Base-by-base conservation (phyloP, 495 filamentous ascomycete species). In the Aspergillus sclerotioniger region DNA sequence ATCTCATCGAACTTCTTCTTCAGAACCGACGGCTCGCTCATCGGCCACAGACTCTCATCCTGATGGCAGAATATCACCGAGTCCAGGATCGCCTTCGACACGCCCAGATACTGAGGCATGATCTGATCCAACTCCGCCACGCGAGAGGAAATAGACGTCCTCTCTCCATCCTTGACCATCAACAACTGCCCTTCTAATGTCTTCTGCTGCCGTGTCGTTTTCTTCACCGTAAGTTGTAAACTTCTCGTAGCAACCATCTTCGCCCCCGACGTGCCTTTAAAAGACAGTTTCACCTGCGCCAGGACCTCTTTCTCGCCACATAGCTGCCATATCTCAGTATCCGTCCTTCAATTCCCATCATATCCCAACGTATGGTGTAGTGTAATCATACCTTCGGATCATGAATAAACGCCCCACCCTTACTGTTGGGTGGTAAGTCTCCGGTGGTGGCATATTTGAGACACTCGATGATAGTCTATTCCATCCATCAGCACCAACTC, bases 1-100 rank as follows among this genome's bases (percentile, higher is more conserved):
- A 98, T 98, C 64, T 96, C 92, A 66, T 98, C 94, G 54, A 98
- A 98, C 37, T 83, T 85, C 74, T 94, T 93, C 73, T 98, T 98
- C 21, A 98, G 76, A 4, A 82, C 82, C 0, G 77, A 70, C 0
- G 93, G 91, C 65, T 95, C 91, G 64, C 92, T 96, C 89, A 98
- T 91, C 12, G 94, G 94, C 94, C 94, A 98, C 46, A 98, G 70
- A 54, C 93, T 96, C 58, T 98, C 94, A 61, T 98, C 94, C 64
- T 98, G 94, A 69, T 98, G 94, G 68, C 94, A 98, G 73, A 98
- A 98, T 62, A 98, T 97, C 66, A 98, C 94, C 47, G 84, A 87
- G 46, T 98, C 92, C 32, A 98, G 81, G 13, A 98, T 83, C 8
- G 94, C 91, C 56, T 87, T 86, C 3, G 92, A 94, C 8, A 97